Conservation (phyloP, 2,329 filamentous ascomycete species). For the Cercospora sesami region DNA sequence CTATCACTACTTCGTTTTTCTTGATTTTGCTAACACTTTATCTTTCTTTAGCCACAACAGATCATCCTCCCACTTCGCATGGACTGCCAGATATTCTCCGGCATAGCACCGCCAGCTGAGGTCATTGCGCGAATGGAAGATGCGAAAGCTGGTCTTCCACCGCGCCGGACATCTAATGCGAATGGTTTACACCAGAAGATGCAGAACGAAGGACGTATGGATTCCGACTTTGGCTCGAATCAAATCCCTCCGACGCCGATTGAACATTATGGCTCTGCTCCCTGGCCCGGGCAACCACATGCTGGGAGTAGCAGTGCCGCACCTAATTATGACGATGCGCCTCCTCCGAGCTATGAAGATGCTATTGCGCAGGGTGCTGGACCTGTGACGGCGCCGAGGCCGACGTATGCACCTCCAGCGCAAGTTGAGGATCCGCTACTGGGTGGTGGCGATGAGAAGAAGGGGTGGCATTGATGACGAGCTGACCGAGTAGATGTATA, state of each 20-base stretch:
- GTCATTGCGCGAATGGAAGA: constrained; percentile 66
- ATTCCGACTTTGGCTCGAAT: constrained; percentile 30
- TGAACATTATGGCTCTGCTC: constrained; percentile 16
- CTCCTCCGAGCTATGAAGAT: constrained; percentile 85
- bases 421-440: constrained; percentile 35
- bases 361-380: constrained; percentile 77
- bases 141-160: constrained; percentile 22
- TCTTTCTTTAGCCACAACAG: constrained; percentile 54
- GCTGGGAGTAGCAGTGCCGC: constrained; percentile 15
- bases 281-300: constrained; percentile 14
- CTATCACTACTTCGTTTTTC: neutral
- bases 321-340: constrained; percentile 61
- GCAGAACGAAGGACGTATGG: constrained; percentile 25
- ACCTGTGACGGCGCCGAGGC: constrained; percentile 70
- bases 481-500: neutral
- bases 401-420: constrained; percentile 58
- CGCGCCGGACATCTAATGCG: constrained; percentile 15
- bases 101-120: constrained; percentile 75
- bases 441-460: constrained; percentile 36
- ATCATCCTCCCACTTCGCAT: constrained; percentile 78
- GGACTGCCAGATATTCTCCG: constrained; percentile 79
- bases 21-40: neutral
- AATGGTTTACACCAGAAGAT: constrained; percentile 31
- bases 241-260: constrained; percentile 32
- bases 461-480: constrained; percentile 25